A percentile compares a stretch with the other conserved stretches of the same genome.
These are phyloP conservation scores for Plantago ovata DNA, from an alignment of 257 asterid genomes.

Conservation along the genomic window DNA sequence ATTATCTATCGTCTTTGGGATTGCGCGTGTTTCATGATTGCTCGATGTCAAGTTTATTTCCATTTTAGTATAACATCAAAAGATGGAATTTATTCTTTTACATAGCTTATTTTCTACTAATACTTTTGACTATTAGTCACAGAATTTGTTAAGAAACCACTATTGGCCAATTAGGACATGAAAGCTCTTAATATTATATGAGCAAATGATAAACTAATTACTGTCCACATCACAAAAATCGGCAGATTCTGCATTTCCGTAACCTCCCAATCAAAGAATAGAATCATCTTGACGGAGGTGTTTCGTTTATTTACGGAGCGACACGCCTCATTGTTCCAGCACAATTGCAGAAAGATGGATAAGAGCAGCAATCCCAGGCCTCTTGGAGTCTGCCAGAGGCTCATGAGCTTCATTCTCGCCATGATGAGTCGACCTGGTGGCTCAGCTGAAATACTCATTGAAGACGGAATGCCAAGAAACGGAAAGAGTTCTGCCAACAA, in stretches of 20 bases:
- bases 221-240: neutral
- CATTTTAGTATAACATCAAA: neutral
- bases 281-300: slow-evolving; percentile 15
- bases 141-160: neutral
- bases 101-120: neutral
- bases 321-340: slow-evolving; percentile 1
- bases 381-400: slow-evolving; percentile 6
- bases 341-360: slow-evolving; percentile 6
- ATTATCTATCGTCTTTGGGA: neutral
- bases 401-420: neutral
- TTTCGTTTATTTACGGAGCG: slow-evolving; percentile 1
- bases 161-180: slow-evolving; percentile 7
- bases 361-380: neutral
- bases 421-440: neutral
- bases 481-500: slow-evolving; percentile 7
- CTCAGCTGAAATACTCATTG: slow-evolving; percentile 4
- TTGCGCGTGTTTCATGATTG: slow-evolving; percentile 12
- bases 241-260: slow-evolving; percentile 17
- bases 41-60: slow-evolving; percentile 2
- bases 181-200: neutral
- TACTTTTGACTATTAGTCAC: slow-evolving; percentile 14
- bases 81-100: slow-evolving; percentile 3
- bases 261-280: slow-evolving; percentile 16
- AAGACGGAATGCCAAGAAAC: neutral
- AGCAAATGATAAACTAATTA: slow-evolving; percentile 5